phyloP scores from a whole-genome alignment of 2,329 filamentous ascomycete genomes.

The Periconia sp. region DNA sequence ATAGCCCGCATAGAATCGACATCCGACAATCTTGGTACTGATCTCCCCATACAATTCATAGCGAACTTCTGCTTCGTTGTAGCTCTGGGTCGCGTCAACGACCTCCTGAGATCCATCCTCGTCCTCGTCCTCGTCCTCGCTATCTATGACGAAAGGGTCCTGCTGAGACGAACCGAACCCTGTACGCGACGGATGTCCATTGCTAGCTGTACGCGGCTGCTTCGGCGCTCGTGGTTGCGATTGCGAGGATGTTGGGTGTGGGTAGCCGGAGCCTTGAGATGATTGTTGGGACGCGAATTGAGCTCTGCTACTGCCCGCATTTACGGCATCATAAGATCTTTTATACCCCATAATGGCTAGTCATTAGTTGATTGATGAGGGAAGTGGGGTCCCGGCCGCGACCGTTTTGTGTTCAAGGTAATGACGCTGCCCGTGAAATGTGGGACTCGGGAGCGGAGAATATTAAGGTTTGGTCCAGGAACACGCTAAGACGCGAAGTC shows the following conservation, averaged over 20 bases:
- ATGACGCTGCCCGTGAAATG: constrained; percentile 1
- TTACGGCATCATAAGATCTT: constrained; percentile 13
- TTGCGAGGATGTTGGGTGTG: constrained; percentile 18
- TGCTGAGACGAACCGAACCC: constrained; percentile 32
- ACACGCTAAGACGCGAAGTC: constrained; percentile 20
- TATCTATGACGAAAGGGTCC: constrained; percentile 31
- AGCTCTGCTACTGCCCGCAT: constrained; percentile 3
- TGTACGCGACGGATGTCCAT: constrained; percentile 13
- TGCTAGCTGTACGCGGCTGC: constrained; percentile 28
- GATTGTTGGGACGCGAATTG: constrained; percentile 28
- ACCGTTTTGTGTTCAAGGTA: neutral
- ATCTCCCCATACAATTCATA: constrained; percentile 45
- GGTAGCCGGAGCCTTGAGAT: constrained; percentile 16
- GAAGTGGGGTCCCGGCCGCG: neutral
- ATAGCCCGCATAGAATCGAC: constrained; percentile 49
- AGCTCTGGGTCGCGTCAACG: constrained; percentile 30
- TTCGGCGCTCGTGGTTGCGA: constrained; percentile 30
- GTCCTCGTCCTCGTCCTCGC: constrained; percentile 33
- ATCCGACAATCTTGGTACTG: constrained; percentile 64
- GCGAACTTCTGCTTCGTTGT: constrained; percentile 27
- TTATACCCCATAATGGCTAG: constrained; percentile 16
- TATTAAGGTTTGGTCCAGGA: constrained; percentile 5
- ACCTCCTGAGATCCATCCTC: constrained; percentile 38
- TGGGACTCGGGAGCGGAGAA: constrained; percentile 5
- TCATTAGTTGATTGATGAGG: neutral